Conservation (phyloP, 2,329 filamentous ascomycete genomes). For the Colletotrichum lentis region DNA sequence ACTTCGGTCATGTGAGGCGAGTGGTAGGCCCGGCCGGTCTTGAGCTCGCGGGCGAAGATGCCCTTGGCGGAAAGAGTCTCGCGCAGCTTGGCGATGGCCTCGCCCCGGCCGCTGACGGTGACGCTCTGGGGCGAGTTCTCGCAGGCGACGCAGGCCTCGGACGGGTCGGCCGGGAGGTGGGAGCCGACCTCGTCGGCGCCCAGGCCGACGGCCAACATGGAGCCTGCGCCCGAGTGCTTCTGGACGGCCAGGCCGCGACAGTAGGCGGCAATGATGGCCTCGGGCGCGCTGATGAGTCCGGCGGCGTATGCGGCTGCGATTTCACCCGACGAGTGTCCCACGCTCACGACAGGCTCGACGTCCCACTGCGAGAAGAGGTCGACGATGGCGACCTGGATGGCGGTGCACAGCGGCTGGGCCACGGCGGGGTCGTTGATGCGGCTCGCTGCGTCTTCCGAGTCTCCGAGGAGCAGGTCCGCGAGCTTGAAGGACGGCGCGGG, state of each 20-base stretch:
- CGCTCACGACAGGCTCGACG: too few relatives aligned
- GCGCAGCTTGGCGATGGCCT: background rate
- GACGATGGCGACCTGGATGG: too few relatives aligned
- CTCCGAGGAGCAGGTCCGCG: slow-evolving; percentile 47
- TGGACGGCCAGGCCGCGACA: slow-evolving; percentile 14
- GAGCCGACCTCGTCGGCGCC: slow-evolving; percentile 31
- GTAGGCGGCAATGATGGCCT: slow-evolving; percentile 43
- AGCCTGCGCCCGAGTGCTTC: slow-evolving; percentile 29
- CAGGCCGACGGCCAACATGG: slow-evolving; percentile 42
- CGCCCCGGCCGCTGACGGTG: slow-evolving; percentile 55
- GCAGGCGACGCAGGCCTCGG: slow-evolving; percentile 46
- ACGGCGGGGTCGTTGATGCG: too few relatives aligned
- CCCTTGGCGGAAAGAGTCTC: slow-evolving; percentile 3
- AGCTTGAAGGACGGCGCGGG: slow-evolving; percentile 39
- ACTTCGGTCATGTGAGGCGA: too few relatives aligned
- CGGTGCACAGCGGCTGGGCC: too few relatives aligned
- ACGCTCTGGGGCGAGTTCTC: slow-evolving; percentile 61
- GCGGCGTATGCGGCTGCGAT: slow-evolving; percentile 60
- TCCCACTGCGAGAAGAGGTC: too few relatives aligned
- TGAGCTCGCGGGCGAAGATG: background rate
- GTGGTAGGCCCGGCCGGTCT: too few relatives aligned
- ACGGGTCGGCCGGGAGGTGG: slow-evolving; percentile 31
- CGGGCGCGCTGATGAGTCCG: slow-evolving; percentile 47
- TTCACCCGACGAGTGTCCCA: slow-evolving; percentile 61
- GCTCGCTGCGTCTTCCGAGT: slow-evolving; percentile 23